A percentile compares a stretch with the other conserved stretches of the same genome.
Conservation (phyloP, 2,329 filamentous ascomycete genomes). For the Phoma sp. region DNA sequence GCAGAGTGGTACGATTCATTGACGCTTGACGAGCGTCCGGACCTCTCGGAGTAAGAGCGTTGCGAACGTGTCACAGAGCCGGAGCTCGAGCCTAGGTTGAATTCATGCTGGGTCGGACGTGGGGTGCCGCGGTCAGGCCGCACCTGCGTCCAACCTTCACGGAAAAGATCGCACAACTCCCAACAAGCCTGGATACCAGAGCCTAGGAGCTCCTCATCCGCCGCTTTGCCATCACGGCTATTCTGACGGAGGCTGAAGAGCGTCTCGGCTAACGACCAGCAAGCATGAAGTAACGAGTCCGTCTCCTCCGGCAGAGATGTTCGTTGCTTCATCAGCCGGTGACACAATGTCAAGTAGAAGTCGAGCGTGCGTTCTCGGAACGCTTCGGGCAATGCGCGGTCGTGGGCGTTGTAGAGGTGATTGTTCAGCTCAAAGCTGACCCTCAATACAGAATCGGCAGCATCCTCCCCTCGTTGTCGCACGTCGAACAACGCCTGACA, state of each 20-base stretch:
- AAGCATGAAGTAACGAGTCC: slow-evolving; percentile 81
- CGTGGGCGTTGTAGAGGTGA: slow-evolving; percentile 91
- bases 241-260: slow-evolving; percentile 89
- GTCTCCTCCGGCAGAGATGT: slow-evolving; percentile 80
- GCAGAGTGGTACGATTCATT: slow-evolving; percentile 55
- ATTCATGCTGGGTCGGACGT: slow-evolving; percentile 77
- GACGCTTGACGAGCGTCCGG: slow-evolving; percentile 52
- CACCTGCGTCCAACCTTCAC: slow-evolving; percentile 88
- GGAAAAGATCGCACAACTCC: slow-evolving; percentile 92
- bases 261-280: slow-evolving; percentile 91
- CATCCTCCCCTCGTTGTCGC: slow-evolving; percentile 76
- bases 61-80: slow-evolving; percentile 45
- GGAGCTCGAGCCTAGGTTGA: slow-evolving; percentile 52
- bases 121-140: slow-evolving; percentile 86
- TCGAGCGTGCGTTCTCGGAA: slow-evolving; percentile 91
- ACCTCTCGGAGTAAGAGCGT: slow-evolving; percentile 43
- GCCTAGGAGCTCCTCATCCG: slow-evolving; percentile 83
- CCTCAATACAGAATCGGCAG: slow-evolving; percentile 82
- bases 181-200: slow-evolving; percentile 93
- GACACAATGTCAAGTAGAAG: slow-evolving; percentile 92
- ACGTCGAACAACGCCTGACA: slow-evolving; percentile 91
- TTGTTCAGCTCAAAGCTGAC: slow-evolving; percentile 97
- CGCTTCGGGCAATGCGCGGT: slow-evolving; percentile 79
- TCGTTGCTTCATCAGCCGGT: slow-evolving; percentile 94
- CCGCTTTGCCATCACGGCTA: slow-evolving; percentile 71